Percentiles rank a stretch among this genome's conserved stretches.
phyloP scores from a whole-genome alignment of 306 rosid species.

The Morella rubra region DNA sequence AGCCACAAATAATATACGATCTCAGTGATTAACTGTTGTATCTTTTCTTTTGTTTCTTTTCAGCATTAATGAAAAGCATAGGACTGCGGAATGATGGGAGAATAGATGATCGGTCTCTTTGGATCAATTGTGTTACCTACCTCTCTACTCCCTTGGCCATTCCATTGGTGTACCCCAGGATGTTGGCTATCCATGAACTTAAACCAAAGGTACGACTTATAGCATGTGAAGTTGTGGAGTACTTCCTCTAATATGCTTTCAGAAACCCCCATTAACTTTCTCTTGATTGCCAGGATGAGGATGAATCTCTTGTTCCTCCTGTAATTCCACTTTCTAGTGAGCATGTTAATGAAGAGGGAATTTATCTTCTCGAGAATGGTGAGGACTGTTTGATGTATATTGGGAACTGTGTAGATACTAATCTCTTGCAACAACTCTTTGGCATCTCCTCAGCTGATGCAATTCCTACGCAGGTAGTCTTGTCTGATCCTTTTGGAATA shows the following conservation, averaged over 20 bases:
- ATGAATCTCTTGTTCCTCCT: slow-evolving; percentile 67
- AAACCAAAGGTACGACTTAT: slow-evolving; percentile 56
- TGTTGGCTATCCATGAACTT: slow-evolving; percentile 81
- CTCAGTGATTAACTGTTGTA: slow-evolving; percentile 17
- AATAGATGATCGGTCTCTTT: slow-evolving; percentile 86
- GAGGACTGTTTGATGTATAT: slow-evolving; percentile 79
- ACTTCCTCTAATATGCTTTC: slow-evolving; percentile 19
- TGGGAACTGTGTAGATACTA: slow-evolving; percentile 65
- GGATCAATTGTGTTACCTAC: slow-evolving; percentile 81
- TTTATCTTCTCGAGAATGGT: slow-evolving; percentile 97
- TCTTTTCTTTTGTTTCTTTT: slow-evolving; percentile 34
- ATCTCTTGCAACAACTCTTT: slow-evolving; percentile 63
- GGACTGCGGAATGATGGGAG: slow-evolving; percentile 85
- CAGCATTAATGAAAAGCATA: slow-evolving; percentile 85
- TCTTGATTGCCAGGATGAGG: slow-evolving; percentile 58
- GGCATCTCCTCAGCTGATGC: slow-evolving; percentile 66
- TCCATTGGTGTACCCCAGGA: slow-evolving; percentile 94
- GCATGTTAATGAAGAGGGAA: slow-evolving; percentile 70
- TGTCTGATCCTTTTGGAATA: slow-evolving; percentile 2
- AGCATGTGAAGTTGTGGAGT: not conserved
- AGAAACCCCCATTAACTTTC: slow-evolving; percentile 13
- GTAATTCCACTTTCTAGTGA: slow-evolving; percentile 89
- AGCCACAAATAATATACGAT: not conserved
- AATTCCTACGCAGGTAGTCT: slow-evolving; percentile 76
- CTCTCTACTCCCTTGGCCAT: slow-evolving; percentile 82